Evolutionary conservation across 2,329 filamentous ascomycete genomes (phyloP).

Genomic region (Monosporascus sp.): DNA sequence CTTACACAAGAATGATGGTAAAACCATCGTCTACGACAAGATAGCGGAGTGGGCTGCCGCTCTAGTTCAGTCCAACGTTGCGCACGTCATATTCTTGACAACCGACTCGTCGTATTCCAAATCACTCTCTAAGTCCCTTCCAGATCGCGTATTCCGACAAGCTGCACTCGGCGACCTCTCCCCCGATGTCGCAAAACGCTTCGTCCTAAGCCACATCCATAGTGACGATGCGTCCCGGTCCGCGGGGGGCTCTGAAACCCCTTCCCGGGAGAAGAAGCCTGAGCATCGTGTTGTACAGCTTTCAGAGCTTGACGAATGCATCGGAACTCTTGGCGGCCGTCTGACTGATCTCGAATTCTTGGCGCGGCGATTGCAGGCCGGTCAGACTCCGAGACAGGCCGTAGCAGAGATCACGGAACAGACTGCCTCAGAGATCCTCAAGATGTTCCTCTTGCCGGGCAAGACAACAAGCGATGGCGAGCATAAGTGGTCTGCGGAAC

Average conservation of each 20-base stretch:
- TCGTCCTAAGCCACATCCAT: constrained; percentile 78
- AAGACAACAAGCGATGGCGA: constrained; percentile 39
- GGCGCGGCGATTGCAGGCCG: constrained; percentile 80
- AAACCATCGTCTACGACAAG: constrained; percentile 67
- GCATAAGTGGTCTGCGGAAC: constrained; percentile 70
- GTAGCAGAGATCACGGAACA: constrained; percentile 86
- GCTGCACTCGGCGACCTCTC: constrained; percentile 82
- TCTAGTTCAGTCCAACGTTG: constrained; percentile 79
- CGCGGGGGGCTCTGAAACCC: constrained; percentile 25
- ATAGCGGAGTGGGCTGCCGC: constrained; percentile 85
- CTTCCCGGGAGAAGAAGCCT: constrained; percentile 19
- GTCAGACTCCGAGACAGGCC: constrained; percentile 75
- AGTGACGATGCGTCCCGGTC: constrained; percentile 31
- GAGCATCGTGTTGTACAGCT: constrained; percentile 39
- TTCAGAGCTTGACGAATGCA: constrained; percentile 71
- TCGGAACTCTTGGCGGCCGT: constrained; percentile 77
- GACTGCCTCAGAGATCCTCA: constrained; percentile 82
- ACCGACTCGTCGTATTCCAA: constrained; percentile 87
- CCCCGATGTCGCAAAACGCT: constrained; percentile 80
- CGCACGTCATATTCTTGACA: constrained; percentile 91
- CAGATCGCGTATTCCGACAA: constrained; percentile 84
- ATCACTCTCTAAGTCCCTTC: constrained; percentile 77
- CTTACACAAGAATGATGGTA: constrained; percentile 69
- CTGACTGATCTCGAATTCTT: constrained; percentile 95
- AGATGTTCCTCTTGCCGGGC: constrained; percentile 75